Evolutionary conservation across 164 flowering plant genomes (phyloP).

Genomic region (Cinnamomum micranthum): DNA sequence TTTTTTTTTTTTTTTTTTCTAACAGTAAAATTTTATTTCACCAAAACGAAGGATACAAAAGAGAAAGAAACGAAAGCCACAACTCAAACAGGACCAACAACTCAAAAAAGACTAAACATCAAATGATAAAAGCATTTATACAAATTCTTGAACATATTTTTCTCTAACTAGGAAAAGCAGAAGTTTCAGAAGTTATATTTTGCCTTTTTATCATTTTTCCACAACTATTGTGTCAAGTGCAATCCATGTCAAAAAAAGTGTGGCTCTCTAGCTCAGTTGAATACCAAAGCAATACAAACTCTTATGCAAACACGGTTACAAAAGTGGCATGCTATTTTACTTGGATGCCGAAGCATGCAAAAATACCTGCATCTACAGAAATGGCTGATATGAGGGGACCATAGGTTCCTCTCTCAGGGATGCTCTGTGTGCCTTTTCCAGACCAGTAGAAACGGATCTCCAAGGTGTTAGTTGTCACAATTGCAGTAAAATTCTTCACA

Average conservation of each 20-base stretch:
- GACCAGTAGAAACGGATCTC: conserved; percentile 21
- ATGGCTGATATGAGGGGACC: conserved; percentile 26
- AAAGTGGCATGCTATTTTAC: neutral
- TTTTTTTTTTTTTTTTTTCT: too few species aligned
- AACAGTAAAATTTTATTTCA: too few species aligned
- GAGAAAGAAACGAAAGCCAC: too few species aligned
- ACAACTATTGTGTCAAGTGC: neutral
- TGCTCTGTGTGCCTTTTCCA: conserved; percentile 19
- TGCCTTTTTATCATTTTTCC: neutral
- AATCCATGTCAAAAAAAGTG: neutral
- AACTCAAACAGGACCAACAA: too few species aligned
- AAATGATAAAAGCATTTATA: too few species aligned
- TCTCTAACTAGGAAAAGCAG: neutral
- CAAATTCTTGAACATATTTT: too few species aligned
- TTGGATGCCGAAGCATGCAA: neutral
- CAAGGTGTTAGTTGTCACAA: conserved; percentile 8
- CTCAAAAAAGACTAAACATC: too few species aligned
- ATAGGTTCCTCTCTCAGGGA: conserved; percentile 14
- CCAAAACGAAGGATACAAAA: too few species aligned
- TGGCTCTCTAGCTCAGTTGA: neutral
- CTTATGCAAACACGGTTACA: neutral
- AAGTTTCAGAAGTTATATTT: neutral
- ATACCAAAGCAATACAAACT: too few species aligned
- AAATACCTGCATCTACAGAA: conserved; percentile 23
- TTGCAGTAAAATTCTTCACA: neutral